Conservation (phyloP, 306 rosid species). For the Astragalus membranaceus region DNA sequence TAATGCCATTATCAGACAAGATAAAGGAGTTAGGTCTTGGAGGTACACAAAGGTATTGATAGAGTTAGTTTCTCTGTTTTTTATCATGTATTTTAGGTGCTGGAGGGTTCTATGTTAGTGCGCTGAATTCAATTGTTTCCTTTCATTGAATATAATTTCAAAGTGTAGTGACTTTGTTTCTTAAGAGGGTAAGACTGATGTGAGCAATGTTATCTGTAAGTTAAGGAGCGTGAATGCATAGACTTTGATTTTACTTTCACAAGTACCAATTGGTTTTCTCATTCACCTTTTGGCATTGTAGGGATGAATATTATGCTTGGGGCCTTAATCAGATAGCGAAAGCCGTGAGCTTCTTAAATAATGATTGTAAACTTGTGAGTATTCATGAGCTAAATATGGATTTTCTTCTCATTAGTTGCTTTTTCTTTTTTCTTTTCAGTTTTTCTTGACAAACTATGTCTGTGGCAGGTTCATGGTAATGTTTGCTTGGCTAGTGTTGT, state of each 20-base stretch:
- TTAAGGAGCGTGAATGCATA: not conserved
- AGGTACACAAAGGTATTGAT: constrained; percentile 74
- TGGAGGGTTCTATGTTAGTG: not conserved
- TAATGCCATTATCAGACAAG: constrained; percentile 79
- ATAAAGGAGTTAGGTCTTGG: constrained; percentile 78
- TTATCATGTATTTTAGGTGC: constrained; percentile 12
- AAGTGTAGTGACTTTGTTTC: not conserved
- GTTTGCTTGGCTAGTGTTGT: constrained; percentile 96
- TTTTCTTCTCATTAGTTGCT: not conserved
- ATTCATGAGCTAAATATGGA: not conserved
- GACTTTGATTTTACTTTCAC: not conserved
- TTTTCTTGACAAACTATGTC: constrained; percentile 24
- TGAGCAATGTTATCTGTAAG: not conserved
- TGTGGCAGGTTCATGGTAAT: constrained; percentile 79
- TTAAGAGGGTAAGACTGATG: not conserved
- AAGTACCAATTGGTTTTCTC: not conserved
- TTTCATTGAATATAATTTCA: not conserved
- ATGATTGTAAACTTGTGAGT: constrained; percentile 95
- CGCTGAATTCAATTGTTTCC: not conserved
- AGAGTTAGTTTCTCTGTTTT: not conserved
- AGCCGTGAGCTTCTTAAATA: constrained; percentile 98
- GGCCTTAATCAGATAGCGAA: constrained; percentile 90
- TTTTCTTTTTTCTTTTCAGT: not conserved
- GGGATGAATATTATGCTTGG: constrained; percentile 98
- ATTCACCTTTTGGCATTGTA: constrained; percentile 21